Evolutionary conservation across 1,284 basidiomycete genomes (phyloP).

Genomic region (Lignosus rhinocerotis): DNA sequence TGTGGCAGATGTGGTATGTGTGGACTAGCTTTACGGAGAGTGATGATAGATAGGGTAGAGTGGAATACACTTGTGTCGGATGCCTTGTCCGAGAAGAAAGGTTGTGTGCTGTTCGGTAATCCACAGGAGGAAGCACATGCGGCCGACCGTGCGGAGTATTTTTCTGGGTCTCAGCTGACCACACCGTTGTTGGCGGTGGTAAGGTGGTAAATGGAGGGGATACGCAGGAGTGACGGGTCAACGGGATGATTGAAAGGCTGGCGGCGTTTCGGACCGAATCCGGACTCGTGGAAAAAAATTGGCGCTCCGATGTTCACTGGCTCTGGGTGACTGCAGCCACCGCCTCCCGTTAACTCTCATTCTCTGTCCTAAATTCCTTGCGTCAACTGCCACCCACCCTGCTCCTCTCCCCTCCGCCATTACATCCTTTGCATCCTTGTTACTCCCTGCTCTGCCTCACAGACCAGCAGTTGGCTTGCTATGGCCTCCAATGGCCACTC

Average conservation of each 20-base stretch:
- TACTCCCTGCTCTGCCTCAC: slow-evolving; percentile 1
- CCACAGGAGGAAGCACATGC: not conserved
- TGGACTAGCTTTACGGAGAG: slow-evolving; percentile 12
- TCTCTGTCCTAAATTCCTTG: not conserved
- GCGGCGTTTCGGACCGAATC: slow-evolving; percentile 22
- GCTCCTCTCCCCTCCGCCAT: slow-evolving; percentile 1
- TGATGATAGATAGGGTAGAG: slow-evolving; percentile 21
- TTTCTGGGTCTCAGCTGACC: slow-evolving; percentile 13
- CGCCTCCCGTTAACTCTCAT: not conserved
- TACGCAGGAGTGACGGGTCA: not conserved
- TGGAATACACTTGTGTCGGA: slow-evolving; percentile 8
- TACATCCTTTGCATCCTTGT: not conserved
- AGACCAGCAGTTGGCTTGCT: slow-evolving; percentile 14
- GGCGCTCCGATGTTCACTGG: slow-evolving; percentile 12
- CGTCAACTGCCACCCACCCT: slow-evolving; percentile 11
- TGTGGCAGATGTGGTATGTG: slow-evolving; percentile 14
- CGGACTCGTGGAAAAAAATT: slow-evolving; percentile 29
- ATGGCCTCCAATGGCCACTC: slow-evolving; percentile 33
- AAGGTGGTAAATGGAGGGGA: not conserved
- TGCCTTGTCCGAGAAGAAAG: slow-evolving; percentile 2
- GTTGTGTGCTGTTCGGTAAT: not conserved
- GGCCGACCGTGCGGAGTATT: slow-evolving; percentile 1
- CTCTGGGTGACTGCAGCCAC: slow-evolving; percentile 2
- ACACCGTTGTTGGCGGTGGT: not conserved
- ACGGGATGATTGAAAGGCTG: not conserved